These are phyloP conservation scores for Microstegium vimineum DNA, from an alignment of 176 grass and related monocot species.

Conservation along the genomic window DNA sequence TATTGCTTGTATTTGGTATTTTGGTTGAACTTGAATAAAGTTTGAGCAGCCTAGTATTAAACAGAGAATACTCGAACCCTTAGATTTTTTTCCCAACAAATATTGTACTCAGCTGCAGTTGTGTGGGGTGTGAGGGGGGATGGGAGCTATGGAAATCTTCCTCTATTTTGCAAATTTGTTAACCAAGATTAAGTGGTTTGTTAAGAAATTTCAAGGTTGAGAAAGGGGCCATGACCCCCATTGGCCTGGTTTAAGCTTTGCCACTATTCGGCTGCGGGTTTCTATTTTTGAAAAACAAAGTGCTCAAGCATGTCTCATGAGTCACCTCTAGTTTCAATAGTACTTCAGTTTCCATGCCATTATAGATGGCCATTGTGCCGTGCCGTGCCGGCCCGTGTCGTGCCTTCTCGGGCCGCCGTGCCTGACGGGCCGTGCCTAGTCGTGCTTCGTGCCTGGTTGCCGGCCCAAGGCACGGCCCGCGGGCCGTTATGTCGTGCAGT, in stretches of 20 bases:
- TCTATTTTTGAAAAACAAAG: neutral
- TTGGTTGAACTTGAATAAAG: neutral
- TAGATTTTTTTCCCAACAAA: neutral
- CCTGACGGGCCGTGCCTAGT: too few species aligned
- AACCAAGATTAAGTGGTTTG: neutral
- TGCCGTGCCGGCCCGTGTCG: too few species aligned
- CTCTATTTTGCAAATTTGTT: neutral
- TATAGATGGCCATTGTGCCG: too few species aligned
- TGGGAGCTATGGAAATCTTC: neutral
- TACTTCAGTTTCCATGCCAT: neutral
- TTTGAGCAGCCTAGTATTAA: neutral
- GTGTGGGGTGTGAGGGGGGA: neutral
- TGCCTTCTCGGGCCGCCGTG: too few species aligned
- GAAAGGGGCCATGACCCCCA: neutral
- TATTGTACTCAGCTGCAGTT: neutral
- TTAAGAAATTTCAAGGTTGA: neutral
- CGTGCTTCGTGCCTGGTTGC: too few species aligned
- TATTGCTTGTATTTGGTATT: neutral
- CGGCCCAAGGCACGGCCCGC: too few species aligned
- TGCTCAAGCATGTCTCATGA: neutral
- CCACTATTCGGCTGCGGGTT: neutral
- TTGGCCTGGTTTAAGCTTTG: neutral
- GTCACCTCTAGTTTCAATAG: neutral
- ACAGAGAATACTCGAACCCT: neutral
- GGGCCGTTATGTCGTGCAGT: too few species aligned